Conservation (phyloP, 2,329 filamentous ascomycete species). For the Colletotrichum australisinense region DNA sequence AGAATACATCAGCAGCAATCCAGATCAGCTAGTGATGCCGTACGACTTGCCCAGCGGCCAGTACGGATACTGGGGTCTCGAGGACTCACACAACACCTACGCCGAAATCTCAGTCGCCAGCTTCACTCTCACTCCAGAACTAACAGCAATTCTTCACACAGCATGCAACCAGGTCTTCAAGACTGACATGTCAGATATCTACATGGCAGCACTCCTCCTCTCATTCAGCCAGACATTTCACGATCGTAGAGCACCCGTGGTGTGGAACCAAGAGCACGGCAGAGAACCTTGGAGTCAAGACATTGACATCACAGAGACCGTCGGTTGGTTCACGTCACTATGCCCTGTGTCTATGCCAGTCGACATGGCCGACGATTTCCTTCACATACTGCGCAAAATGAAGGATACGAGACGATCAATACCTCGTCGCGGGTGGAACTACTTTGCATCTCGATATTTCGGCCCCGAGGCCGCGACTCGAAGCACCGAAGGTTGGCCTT, state of each 20-base stretch:
- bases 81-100: conserved; percentile 56
- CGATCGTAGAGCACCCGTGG: conserved; percentile 59
- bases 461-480: conserved; percentile 44
- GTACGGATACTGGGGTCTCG: conserved; percentile 60
- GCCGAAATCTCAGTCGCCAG: conserved; percentile 53
- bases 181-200: conserved; percentile 65
- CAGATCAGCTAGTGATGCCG: conserved; percentile 45
- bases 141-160: conserved; percentile 55
- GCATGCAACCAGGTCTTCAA: conserved; percentile 58
- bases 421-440: conserved; percentile 56
- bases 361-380: conserved; percentile 57
- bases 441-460: conserved; percentile 60
- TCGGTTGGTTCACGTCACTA: conserved; percentile 71
- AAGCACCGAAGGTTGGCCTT: conserved; percentile 55
- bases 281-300: conserved; percentile 56
- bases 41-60: conserved; percentile 54
- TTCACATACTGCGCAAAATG: conserved; percentile 62
- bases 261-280: conserved; percentile 67
- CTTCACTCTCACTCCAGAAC: conserved; percentile 56
- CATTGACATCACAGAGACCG: conserved; percentile 65
- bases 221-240: conserved; percentile 67
- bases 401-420: conserved; percentile 63
- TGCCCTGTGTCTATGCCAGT: conserved; percentile 61
- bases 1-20: conserved; percentile 46
- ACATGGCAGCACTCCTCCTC: conserved; percentile 64